These are phyloP conservation scores for Neofusicoccum parvum DNA, from an alignment of 2,329 filamentous ascomycete genomes.

Conservation along the genomic window DNA sequence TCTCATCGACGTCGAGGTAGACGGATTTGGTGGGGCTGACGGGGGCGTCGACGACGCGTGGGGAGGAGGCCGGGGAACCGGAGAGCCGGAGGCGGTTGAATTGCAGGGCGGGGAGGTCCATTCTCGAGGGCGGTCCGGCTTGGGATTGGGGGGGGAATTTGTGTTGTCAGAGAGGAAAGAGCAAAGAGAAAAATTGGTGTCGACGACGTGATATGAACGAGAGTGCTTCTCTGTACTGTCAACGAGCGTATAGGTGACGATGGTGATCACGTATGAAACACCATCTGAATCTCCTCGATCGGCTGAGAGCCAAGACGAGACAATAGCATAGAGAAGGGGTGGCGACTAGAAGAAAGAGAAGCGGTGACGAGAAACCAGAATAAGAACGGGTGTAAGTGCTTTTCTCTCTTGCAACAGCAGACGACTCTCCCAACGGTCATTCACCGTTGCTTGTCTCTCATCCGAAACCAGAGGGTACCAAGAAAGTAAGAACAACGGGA, in stretches of 20 bases:
- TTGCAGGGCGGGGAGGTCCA: background rate
- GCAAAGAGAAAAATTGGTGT: background rate
- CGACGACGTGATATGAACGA: background rate
- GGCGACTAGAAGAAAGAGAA: background rate
- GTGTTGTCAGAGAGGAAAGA: background rate
- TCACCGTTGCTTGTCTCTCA: constrained; percentile 5
- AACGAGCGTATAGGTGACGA: background rate
- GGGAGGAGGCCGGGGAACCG: constrained; percentile 27
- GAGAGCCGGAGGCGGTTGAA: constrained; percentile 21
- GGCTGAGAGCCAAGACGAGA: background rate
- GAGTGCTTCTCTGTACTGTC: background rate
- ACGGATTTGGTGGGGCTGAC: constrained; percentile 38
- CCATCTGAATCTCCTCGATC: background rate
- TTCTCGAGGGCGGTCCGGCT: background rate
- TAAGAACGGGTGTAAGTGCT: background rate
- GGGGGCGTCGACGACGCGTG: constrained; percentile 32
- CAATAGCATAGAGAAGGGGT: background rate
- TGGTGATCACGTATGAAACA: background rate
- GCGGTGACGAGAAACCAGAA: background rate
- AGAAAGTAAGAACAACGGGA: background rate
- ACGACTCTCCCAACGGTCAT: background rate
- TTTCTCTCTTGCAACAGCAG: too few species aligned
- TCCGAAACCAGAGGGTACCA: constrained; percentile 3
- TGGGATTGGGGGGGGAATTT: too few species aligned
- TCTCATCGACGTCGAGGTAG: constrained; percentile 34